Conservation (phyloP, 768 basidiomycete species). For the Cyclocybe cylindracea region DNA sequence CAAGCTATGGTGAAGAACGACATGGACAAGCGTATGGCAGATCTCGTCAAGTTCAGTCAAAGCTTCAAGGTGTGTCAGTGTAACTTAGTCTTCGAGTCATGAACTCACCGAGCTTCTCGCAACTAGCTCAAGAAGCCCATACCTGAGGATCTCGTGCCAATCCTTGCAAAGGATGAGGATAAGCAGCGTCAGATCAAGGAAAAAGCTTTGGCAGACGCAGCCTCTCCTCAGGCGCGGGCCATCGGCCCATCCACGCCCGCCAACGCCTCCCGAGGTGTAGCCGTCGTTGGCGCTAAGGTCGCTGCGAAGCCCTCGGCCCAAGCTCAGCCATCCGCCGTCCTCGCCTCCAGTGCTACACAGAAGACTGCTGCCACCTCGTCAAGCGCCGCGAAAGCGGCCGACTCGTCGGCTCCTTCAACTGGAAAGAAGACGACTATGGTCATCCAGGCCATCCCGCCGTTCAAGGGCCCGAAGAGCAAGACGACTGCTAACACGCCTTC, state of each 20-base stretch:
- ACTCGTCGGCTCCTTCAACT: slow-evolving; percentile 27
- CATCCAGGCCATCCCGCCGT: slow-evolving; percentile 91
- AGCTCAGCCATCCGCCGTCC: slow-evolving; percentile 12
- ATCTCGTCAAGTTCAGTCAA: slow-evolving; percentile 90
- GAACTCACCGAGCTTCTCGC: slow-evolving; percentile 1
- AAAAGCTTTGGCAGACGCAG: slow-evolving; percentile 70
- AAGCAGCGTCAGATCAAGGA: slow-evolving; percentile 84
- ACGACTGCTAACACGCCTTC: slow-evolving; percentile 3
- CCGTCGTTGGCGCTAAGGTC: slow-evolving; percentile 37
- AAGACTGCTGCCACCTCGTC: slow-evolving; percentile 7
- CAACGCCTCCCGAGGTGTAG: slow-evolving; percentile 45
- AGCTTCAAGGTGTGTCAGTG: slow-evolving; percentile 81
- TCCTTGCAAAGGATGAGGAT: slow-evolving; percentile 91
- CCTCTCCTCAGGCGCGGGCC: slow-evolving; percentile 63
- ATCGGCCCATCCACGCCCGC: slow-evolving; percentile 65
- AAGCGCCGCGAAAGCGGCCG: slow-evolving; percentile 1
- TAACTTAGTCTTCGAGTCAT: neutral
- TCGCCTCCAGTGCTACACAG: slow-evolving; percentile 23
- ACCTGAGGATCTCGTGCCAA: slow-evolving; percentile 90
- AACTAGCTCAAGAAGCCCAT: slow-evolving; percentile 89
- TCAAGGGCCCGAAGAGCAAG: slow-evolving; percentile 62
- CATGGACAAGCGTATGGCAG: slow-evolving; percentile 93
- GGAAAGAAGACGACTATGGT: slow-evolving; percentile 68
- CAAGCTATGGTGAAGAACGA: slow-evolving; percentile 88
- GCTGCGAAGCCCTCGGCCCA: slow-evolving; percentile 24